Base-by-base conservation (phyloP, 768 basidiomycete genomes). In the Myochromella boudieri region DNA sequence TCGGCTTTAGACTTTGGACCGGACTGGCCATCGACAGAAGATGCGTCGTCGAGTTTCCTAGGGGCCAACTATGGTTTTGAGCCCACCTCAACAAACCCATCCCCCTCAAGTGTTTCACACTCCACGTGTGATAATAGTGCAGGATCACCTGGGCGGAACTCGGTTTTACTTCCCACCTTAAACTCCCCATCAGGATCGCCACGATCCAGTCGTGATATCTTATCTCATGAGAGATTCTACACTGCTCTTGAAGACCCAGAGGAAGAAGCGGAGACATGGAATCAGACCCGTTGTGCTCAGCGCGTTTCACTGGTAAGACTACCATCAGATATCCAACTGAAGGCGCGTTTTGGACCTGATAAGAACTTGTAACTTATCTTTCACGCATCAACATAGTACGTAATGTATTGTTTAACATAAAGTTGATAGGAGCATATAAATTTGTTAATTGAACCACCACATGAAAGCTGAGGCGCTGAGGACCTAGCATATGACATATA, bases 261-360 rank as follows among this genome's bases (percentile, higher is more conserved):
- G 36, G 88, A 91, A 62, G 75, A 85, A 63, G 90, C 91, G n/a
- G 91, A 92, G 62, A 85, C 86, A 42, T 94, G 91, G 91, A 74
- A 89, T 65, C 83, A 83, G 62, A 94, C 91, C 1, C 82, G 85
- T 38, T 86, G 84, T 27, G 90, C 88, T 11, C 87, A 90, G 55
- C 84, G 91, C 7, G 91, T 93, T 7, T 93, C 90, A 8, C 70
- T 93, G 33, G 86, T 91, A 34, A 77, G 78, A 48, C 63, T 91
- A 20, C 89, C 90, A 18, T 80, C 86, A 8, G 63, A 68, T 52
- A 64, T 78, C 44, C 58, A 64, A 31, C 53, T 73, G 26, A 65
- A 68, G 31, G 58, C 56, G 17, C 62, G 67, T 43, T 58, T 61
- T 52, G 53, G 59, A 54, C 57, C 36, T 55, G 48, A 60, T 29